phyloP scores from a whole-genome alignment of 2,329 filamentous ascomycete genomes.

The Pseudogymnoascus sp. region DNA sequence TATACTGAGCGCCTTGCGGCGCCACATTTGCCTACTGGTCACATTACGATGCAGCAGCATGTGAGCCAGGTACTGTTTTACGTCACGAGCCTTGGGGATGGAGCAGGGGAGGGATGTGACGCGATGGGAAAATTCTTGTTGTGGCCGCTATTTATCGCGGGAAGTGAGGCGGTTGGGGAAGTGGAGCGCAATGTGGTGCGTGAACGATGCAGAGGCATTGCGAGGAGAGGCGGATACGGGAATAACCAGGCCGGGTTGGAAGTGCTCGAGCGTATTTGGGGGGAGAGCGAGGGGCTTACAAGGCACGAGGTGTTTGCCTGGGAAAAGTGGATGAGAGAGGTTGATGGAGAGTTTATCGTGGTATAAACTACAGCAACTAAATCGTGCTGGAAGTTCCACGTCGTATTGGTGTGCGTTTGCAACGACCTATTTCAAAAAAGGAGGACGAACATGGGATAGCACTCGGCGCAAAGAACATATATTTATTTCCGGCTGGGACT shows the following conservation, averaged over 20 bases:
- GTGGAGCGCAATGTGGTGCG: conserved; percentile 72
- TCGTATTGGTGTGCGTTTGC: background rate
- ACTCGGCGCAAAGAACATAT: background rate
- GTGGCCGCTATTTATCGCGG: conserved; percentile 87
- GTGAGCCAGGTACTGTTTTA: conserved; percentile 78
- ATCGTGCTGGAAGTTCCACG: background rate
- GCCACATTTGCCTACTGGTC: conserved; percentile 61
- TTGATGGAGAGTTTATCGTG: conserved; percentile 7
- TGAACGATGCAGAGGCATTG: conserved; percentile 74
- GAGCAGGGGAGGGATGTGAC: conserved; percentile 43
- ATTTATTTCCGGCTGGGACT: background rate
- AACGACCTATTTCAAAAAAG: background rate
- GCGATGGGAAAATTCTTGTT: conserved; percentile 63
- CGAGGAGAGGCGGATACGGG: conserved; percentile 82
- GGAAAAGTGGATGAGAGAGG: conserved; percentile 7
- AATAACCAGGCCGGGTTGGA: conserved; percentile 85
- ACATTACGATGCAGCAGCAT: conserved; percentile 73
- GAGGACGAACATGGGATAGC: background rate
- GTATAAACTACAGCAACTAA: background rate
- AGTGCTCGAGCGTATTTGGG: conserved; percentile 79
- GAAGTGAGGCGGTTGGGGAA: conserved; percentile 79
- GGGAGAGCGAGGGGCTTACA: conserved; percentile 18
- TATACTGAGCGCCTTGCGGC: conserved; percentile 84
- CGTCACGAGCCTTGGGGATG: conserved; percentile 66
- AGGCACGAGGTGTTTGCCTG: background rate